Evolutionary conservation across 345 rosid genomes (phyloP).

Genomic region (Turritis glabra): DNA sequence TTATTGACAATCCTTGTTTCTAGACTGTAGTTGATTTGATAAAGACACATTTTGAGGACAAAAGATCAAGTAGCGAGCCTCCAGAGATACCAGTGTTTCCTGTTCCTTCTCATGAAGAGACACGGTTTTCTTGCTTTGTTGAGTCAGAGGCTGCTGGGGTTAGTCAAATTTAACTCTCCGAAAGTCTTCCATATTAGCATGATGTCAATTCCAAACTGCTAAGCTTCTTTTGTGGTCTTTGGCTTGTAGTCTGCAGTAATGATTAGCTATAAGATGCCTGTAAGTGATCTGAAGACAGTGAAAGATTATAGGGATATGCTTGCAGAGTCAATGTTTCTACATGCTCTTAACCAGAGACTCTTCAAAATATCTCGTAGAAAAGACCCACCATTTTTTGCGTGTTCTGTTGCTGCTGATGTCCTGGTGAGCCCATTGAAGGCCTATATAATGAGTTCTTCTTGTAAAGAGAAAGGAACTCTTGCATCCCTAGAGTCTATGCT

Average conservation of each 20-base stretch:
- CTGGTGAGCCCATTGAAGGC: slow-evolving; percentile 79
- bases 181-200: slow-evolving; percentile 5
- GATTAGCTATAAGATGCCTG: slow-evolving; percentile 84
- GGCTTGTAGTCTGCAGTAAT: slow-evolving; percentile 75
- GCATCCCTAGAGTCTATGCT: slow-evolving; percentile 89
- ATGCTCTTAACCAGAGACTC: slow-evolving; percentile 85
- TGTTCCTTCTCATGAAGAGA: slow-evolving; percentile 79
- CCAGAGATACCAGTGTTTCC: slow-evolving; percentile 56
- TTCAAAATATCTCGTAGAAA: slow-evolving; percentile 76
- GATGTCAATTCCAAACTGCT: slow-evolving; percentile 4
- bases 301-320: slow-evolving; percentile 78
- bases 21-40: slow-evolving; percentile 87
- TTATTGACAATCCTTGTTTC: slow-evolving; percentile 29
- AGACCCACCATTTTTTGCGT: slow-evolving; percentile 86
- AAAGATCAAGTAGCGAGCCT: slow-evolving; percentile 46
- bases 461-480: slow-evolving; percentile 81
- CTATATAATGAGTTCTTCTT: slow-evolving; percentile 72
- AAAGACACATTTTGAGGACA: slow-evolving; percentile 68
- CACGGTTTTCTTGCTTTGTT: slow-evolving; percentile 77
- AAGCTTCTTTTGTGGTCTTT: slow-evolving; percentile 28
- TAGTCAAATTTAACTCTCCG: slow-evolving; percentile 38
- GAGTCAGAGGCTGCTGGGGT: slow-evolving; percentile 97
- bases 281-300: slow-evolving; percentile 67
- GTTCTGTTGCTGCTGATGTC: slow-evolving; percentile 81
- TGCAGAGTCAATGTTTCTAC: slow-evolving; percentile 76